Evolutionary conservation across 2,329 filamentous ascomycete species (phyloP).

Genomic region (Orbilia oligospora): DNA sequence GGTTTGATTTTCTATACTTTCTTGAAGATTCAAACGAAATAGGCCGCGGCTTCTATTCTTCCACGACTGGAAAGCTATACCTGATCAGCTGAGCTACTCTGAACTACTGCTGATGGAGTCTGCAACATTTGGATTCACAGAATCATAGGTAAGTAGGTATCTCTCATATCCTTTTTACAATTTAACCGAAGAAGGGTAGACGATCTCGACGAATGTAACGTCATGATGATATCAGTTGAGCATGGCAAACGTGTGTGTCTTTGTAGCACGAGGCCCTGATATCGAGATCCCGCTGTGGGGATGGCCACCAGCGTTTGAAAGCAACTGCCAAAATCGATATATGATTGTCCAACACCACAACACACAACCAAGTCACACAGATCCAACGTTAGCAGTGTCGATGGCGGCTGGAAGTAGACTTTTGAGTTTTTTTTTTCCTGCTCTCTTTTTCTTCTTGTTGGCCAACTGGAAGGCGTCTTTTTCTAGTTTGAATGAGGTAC

Average conservation of each 20-base stretch:
- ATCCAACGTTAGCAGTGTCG: not conserved
- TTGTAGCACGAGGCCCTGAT: constrained; percentile 19
- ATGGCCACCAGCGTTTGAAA: not conserved
- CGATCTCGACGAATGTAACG: constrained; percentile 34
- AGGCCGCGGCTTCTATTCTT: no score
- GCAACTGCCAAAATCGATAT: constrained; percentile 6
- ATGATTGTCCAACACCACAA: constrained; percentile 20
- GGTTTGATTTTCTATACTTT: no score
- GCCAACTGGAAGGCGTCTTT: constrained; percentile 15
- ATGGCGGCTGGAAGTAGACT: not conserved
- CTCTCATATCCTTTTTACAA: no score
- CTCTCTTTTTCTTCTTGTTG: not conserved
- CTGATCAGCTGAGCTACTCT: no score
- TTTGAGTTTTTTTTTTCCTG: constrained; percentile 9
- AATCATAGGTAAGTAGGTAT: no score
- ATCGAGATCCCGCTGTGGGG: constrained; percentile 19
- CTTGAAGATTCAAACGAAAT: no score
- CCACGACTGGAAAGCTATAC: no score
- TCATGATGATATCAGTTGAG: constrained; percentile 47
- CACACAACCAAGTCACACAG: not conserved
- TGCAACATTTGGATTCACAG: no score
- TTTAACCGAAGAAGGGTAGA: constrained; percentile 19
- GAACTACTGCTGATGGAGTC: no score
- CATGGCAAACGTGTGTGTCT: constrained; percentile 9
- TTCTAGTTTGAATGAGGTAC: constrained; percentile 1